Evolutionary conservation across 1,284 basidiomycete genomes (phyloP).

Genomic region (Pseudozyma tsukubaensis): DNA sequence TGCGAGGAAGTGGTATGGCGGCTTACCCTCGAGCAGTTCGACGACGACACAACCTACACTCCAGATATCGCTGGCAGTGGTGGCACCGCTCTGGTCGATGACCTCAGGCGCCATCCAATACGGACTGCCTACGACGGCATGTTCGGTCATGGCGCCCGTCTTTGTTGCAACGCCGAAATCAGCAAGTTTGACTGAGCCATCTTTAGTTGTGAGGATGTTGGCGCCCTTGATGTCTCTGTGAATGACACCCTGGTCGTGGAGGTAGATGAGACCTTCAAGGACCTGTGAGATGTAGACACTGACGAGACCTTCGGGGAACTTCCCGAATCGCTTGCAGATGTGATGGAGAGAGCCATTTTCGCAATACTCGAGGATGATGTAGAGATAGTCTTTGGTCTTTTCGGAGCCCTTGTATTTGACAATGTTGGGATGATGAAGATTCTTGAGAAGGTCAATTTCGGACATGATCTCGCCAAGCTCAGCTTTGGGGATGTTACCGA

Average conservation of each 20-base stretch:
- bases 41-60: conserved; percentile 95
- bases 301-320: conserved; percentile 95
- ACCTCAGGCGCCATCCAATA: conserved; percentile 69
- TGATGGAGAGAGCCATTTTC: conserved; percentile 96
- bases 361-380: conserved; percentile 98
- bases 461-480: conserved; percentile 98
- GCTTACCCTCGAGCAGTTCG: conserved; percentile 92
- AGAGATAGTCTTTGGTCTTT: conserved; percentile 90
- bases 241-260: conserved; percentile 67
- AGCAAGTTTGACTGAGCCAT: conserved; percentile 72
- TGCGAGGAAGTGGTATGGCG: conserved; percentile 92
- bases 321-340: conserved; percentile 95
- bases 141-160: conserved; percentile 46
- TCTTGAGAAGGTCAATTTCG: conserved; percentile 97
- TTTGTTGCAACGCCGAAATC: conserved; percentile 56
- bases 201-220: conserved; percentile 74
- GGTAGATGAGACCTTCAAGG: conserved; percentile 57
- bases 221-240: conserved; percentile 68
- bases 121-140: conserved; percentile 70
- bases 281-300: conserved; percentile 96
- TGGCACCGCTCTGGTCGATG: conserved; percentile 84
- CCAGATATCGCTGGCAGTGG: conserved; percentile 97
- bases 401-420: conserved; percentile 99
- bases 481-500: conserved; percentile 90
- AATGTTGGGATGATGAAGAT: conserved; percentile 90